Evolutionary conservation across 441 rosid species (phyloP).

Genomic region (Erysimum pusillum): DNA sequence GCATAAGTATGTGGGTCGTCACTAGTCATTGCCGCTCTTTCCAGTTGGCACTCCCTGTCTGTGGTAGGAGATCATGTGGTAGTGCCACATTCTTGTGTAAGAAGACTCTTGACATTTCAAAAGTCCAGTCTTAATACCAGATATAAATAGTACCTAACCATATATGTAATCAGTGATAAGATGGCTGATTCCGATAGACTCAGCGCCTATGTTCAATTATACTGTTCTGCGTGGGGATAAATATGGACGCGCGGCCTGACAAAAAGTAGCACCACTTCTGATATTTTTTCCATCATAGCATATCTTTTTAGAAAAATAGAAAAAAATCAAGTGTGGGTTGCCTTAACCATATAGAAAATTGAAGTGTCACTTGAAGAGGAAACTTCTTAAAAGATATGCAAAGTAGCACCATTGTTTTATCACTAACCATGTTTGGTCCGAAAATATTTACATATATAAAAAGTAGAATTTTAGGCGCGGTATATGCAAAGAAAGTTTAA

Average conservation of each 20-base stretch:
- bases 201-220: neutral
- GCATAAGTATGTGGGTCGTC: constrained; percentile 35
- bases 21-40: constrained; percentile 14
- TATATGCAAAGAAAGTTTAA: no score
- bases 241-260: neutral
- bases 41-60: constrained; percentile 9
- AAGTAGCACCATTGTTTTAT: no score
- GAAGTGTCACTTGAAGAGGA: no score
- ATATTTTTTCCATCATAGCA: neutral
- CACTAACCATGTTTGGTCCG: no score
- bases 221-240: neutral
- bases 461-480: no score
- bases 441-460: no score
- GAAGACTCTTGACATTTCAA: constrained; percentile 31
- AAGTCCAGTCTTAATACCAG: neutral
- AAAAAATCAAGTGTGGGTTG: no score
- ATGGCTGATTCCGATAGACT: neutral
- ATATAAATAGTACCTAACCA: no score
- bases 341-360: no score
- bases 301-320: no score
- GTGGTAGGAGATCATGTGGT: neutral
- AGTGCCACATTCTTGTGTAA: constrained; percentile 20
- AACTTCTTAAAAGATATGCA: no score
- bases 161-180: neutral
- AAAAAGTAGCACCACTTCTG: neutral